Percentiles rank a stretch among this genome's conserved stretches.
phyloP scores from a whole-genome alignment of 257 asterid species.

The Nicotiana tabacum region DNA sequence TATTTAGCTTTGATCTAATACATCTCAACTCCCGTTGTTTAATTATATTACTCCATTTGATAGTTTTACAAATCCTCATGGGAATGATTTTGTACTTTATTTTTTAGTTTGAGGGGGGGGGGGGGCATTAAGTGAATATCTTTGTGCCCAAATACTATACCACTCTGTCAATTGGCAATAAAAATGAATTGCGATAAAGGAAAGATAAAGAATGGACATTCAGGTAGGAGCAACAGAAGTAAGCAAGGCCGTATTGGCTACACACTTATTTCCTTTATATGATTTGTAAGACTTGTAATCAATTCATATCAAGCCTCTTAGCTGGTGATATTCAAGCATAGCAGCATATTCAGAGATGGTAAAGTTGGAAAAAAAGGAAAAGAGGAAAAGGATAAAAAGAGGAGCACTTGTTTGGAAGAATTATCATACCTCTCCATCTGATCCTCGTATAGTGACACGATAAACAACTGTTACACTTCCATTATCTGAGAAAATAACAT shows the following conservation, averaged over 20 bases:
- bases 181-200: not conserved
- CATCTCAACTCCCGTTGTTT: not conserved
- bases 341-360: not conserved
- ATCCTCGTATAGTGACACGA: slow-evolving; percentile 86
- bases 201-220: not conserved
- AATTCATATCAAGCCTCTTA: not conserved
- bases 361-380: not conserved
- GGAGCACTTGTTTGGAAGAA: not conserved
- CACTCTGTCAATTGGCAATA: not conserved
- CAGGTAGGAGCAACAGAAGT: not conserved
- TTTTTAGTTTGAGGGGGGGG: not conserved
- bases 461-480: slow-evolving; percentile 92
- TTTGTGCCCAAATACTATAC: not conserved
- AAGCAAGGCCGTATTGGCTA: not conserved
- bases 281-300: not conserved
- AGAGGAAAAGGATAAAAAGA: not conserved
- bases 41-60: not conserved
- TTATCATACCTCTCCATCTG: slow-evolving; percentile 86
- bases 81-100: not conserved
- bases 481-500: slow-evolving; percentile 81
- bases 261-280: not conserved
- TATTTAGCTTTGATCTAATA: not conserved
- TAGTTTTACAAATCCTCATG: not conserved
- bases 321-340: not conserved
- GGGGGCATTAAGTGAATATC: not conserved